These are phyloP conservation scores for Dendrobium catenatum DNA, from an alignment of 106 monocot species.

Conservation along the genomic window DNA sequence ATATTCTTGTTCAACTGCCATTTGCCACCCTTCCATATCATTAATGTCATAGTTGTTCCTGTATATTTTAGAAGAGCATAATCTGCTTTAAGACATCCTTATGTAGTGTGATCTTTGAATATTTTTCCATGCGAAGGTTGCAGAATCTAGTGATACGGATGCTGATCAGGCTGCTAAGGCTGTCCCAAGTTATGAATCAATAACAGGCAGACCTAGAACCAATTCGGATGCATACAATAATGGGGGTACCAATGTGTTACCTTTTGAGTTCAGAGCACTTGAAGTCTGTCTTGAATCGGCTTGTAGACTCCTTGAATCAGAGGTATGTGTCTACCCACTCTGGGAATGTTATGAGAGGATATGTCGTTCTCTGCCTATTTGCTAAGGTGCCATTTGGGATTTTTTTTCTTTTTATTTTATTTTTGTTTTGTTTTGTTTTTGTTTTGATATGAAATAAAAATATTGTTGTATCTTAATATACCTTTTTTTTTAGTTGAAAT, in stretches of 20 bases:
- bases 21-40: background rate
- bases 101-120: background rate
- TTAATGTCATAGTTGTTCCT: background rate
- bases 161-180: slow-evolving; percentile 11
- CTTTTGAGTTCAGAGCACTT: slow-evolving; percentile 32
- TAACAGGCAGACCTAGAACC: slow-evolving; percentile 10
- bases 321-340: slow-evolving; percentile 14
- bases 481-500: too few species aligned
- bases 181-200: slow-evolving; percentile 2
- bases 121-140: slow-evolving; percentile 7
- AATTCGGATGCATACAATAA: slow-evolving; percentile 6
- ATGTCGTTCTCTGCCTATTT: background rate
- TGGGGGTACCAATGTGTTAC: slow-evolving; percentile 16
- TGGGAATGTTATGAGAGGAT: background rate
- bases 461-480: too few species aligned
- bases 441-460: too few species aligned
- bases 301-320: slow-evolving; percentile 30
- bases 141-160: slow-evolving; percentile 15
- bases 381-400: too few species aligned
- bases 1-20: background rate
- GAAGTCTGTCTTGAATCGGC: slow-evolving; percentile 39
- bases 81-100: background rate
- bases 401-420: too few species aligned
- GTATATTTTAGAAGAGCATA: background rate
- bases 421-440: too few species aligned